Conservation (phyloP, 2,329 filamentous ascomycete species). For the Pseudogymnoascus sp. region DNA sequence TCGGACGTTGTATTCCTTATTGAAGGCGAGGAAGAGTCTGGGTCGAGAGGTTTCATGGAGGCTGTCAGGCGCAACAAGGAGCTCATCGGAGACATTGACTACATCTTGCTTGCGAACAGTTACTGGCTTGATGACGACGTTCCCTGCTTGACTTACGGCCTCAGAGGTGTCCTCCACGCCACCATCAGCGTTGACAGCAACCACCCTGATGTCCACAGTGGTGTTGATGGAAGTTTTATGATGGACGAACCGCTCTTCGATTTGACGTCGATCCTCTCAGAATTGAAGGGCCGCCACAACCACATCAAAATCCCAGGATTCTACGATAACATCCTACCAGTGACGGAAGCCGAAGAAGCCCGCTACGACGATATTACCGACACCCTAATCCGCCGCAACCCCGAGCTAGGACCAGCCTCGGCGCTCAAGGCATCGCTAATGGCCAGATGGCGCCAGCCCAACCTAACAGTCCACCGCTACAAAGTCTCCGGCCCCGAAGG, state of each 20-base stretch:
- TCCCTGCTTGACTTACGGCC: conserved; percentile 88
- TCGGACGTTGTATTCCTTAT: conserved; percentile 92
- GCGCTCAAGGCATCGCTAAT: conserved; percentile 79
- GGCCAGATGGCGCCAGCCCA: conserved; percentile 91
- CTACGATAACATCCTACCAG: conserved; percentile 72
- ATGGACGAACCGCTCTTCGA: conserved; percentile 90
- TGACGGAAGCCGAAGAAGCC: conserved; percentile 67
- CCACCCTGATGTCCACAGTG: conserved; percentile 85
- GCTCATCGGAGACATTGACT: conserved; percentile 84
- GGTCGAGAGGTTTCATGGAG: conserved; percentile 82
- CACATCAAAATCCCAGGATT: conserved; percentile 80
- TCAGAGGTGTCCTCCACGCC: conserved; percentile 88
- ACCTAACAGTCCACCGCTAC: conserved; percentile 87
- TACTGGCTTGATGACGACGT: conserved; percentile 98
- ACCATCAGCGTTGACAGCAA: conserved; percentile 81
- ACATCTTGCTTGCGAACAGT: conserved; percentile 91
- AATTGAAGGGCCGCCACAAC: conserved; percentile 73
- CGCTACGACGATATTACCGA: conserved; percentile 79
- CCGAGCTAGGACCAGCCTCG: conserved; percentile 50
- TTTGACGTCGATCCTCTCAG: conserved; percentile 73
- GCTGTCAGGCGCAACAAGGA: conserved; percentile 73
- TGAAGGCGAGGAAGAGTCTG: conserved; percentile 93
- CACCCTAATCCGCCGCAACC: conserved; percentile 66
- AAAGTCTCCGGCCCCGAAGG: conserved; percentile 88
- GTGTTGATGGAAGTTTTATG: conserved; percentile 89